Evolutionary conservation across 2,329 filamentous ascomycete species (phyloP), one percentile per base, ranked within the genome.

Genomic region (Capronia americana): DNA sequence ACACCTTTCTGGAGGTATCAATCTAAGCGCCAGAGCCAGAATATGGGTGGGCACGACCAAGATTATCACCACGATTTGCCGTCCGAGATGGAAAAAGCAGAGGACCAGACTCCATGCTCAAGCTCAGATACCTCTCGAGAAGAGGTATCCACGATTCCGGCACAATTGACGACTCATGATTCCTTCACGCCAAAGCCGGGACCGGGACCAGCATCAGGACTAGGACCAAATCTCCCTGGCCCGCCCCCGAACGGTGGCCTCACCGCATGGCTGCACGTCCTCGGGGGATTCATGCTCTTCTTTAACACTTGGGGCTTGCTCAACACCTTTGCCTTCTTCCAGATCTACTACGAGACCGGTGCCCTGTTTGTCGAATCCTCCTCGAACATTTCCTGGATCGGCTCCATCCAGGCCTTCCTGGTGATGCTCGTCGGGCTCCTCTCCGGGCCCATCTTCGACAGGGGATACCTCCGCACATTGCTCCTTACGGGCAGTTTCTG

Each of bases 351-450:
- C 61, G 69, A 73, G 28, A 41, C 48, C 3, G 63, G 66, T 8
- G 44, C 70, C 1, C 69, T 78, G 2, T 68, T 61, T 17, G 46
- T 32, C 2, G 53, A 66, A 8, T 70, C 72, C 1, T 63, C 72
- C 3, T 83, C 82, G 0, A 79, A 78, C 1, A 83, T 86, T 44
- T 81, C 82, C 4, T 86, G 83, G 83, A 83, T 85, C 28, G 83
- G 84, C 3, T 80, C 79, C 0, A 73, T 83, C 0, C 82, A 85
- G 70, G 78, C 79, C 6, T 84, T 77, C 63, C 68, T 84, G 1
- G 72, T 83, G 0, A 79, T 84, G 59, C 71, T 80, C 24, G 63
- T 83, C 7, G 81, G 81, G 0, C 75, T 79, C 4, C 77, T 84
- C 50, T 77, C 77, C 4, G 76, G 80, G 3, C 76, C 80, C 2